phyloP scores from a whole-genome alignment of 805 yeast species.

The Peterozyma xylosa region DNA sequence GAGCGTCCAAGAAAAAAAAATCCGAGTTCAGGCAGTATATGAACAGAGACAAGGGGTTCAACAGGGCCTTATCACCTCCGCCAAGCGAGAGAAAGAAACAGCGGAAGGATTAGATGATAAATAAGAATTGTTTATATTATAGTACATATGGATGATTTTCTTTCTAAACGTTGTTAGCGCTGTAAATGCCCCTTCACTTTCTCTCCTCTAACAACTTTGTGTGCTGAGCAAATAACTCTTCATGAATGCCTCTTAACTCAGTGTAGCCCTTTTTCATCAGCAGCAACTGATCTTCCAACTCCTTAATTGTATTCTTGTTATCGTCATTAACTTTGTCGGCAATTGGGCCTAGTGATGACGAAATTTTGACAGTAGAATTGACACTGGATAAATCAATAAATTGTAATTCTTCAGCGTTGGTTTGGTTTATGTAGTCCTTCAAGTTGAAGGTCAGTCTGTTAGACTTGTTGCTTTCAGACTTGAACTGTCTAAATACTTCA shows the following conservation, averaged over 20 bases:
- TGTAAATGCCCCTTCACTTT: conserved; percentile 6
- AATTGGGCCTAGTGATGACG: background rate
- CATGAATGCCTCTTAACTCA: conserved; percentile 52
- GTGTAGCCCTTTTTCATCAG: conserved; percentile 52
- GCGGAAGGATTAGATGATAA: background rate
- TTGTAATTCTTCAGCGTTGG: conserved; percentile 42
- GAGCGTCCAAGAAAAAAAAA: conserved; percentile 29
- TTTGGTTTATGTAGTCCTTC: conserved; percentile 39
- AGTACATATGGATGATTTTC: background rate
- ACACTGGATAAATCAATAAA: conserved; percentile 37
- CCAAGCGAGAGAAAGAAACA: conserved; percentile 16
- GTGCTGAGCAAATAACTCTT: conserved; percentile 46
- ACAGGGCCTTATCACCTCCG: conserved; percentile 44
- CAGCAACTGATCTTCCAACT: conserved; percentile 36
- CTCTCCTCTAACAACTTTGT: conserved; percentile 23
- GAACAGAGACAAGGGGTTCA: conserved; percentile 50
- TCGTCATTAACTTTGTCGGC: conserved; percentile 1
- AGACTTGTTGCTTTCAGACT: conserved; percentile 14
- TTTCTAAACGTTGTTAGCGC: background rate
- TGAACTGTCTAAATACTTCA: conserved; percentile 30
- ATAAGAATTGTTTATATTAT: no score
- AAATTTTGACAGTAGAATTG: conserved; percentile 28
- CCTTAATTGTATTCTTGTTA: conserved; percentile 23
- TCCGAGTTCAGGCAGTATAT: conserved; percentile 52
- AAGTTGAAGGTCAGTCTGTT: conserved; percentile 23